These are phyloP conservation scores for Amorphotheca resinae DNA, from an alignment of 495 filamentous ascomycete genomes.

Conservation along the genomic window DNA sequence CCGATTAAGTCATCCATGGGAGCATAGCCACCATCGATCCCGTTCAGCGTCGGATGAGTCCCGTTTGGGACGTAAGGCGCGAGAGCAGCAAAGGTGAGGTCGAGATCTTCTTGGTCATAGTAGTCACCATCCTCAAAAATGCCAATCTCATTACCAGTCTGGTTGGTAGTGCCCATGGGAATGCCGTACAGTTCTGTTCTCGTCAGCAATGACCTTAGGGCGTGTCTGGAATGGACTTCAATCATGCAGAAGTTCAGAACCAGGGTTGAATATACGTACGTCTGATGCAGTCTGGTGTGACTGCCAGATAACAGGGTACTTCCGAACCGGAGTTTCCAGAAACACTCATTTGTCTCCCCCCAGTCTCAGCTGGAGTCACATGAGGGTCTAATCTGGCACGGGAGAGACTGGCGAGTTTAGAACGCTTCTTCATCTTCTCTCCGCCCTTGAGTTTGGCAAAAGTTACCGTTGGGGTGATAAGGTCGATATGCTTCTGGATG, in stretches of 20 bases:
- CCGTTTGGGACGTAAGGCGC: neutral
- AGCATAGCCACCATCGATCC: neutral
- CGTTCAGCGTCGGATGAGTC: neutral
- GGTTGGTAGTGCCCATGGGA: neutral
- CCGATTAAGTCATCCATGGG: neutral
- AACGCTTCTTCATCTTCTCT: neutral
- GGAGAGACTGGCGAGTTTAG: neutral
- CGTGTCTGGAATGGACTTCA: too few relatives aligned
- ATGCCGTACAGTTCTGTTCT: neutral
- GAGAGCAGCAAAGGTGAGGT: neutral
- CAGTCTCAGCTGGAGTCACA: neutral
- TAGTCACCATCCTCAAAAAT: constrained; percentile 1
- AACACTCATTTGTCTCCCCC: neutral
- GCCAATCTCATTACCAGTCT: neutral
- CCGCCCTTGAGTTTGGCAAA: constrained; percentile 4
- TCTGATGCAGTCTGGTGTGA: neutral
- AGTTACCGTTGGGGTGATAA: constrained; percentile 14
- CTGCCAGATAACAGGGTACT: neutral
- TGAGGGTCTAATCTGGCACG: neutral
- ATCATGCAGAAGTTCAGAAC: neutral
- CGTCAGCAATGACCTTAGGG: neutral
- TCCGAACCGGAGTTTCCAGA: neutral
- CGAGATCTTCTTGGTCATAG: neutral
- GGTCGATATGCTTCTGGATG: constrained; percentile 15
- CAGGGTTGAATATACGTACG: neutral